phyloP scores from a whole-genome alignment of 345 rosid genomes.

The Angophora floribunda region DNA sequence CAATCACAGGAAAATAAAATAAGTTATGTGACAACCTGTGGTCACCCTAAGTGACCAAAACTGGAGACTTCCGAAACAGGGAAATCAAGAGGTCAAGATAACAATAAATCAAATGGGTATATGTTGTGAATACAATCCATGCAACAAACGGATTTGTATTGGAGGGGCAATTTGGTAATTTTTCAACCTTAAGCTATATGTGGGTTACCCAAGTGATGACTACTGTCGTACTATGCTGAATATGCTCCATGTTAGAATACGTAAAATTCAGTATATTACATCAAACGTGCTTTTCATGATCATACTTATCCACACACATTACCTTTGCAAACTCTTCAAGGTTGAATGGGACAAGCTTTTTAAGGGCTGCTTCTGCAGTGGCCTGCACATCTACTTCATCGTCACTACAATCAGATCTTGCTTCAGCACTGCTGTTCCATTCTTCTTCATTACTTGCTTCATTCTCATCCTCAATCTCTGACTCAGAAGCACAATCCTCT shows the following conservation, averaged over 20 bases:
- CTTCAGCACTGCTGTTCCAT: conserved; percentile 57
- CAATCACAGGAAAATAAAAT: background rate
- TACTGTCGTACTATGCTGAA: background rate
- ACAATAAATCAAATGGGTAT: background rate
- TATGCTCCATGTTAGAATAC: background rate
- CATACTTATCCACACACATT: background rate
- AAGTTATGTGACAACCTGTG: background rate
- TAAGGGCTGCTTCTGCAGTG: conserved; percentile 70
- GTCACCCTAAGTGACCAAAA: background rate
- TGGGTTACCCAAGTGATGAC: background rate
- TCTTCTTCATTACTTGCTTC: conserved; percentile 62
- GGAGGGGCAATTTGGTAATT: background rate
- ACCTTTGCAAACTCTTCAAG: conserved; percentile 83
- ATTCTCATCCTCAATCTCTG: conserved; percentile 82
- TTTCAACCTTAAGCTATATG: background rate
- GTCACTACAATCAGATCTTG: conserved; percentile 55
- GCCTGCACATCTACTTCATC: conserved; percentile 57
- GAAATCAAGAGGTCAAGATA: background rate
- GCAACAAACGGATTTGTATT: background rate
- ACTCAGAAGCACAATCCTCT: conserved; percentile 67
- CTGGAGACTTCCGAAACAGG: background rate
- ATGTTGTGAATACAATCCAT: background rate
- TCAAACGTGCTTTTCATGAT: background rate
- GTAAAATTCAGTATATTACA: background rate
- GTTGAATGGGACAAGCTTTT: conserved; percentile 62